Evolutionary conservation across 169 alveolate species (phyloP), one percentile per base, ranked within the genome.

Genomic region (Babesia sp.): DNA sequence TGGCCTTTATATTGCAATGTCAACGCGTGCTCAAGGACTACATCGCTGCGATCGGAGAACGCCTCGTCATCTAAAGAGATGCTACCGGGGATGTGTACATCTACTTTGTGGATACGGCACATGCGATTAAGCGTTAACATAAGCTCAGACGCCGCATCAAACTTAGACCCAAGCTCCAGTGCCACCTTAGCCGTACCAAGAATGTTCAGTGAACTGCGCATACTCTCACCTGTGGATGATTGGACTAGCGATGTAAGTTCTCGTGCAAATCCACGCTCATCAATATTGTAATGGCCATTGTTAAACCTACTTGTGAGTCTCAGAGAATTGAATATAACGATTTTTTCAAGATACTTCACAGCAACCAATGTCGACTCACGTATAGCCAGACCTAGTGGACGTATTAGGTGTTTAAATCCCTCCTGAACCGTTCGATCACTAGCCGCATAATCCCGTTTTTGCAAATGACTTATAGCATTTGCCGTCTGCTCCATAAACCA

Each of bases 401-500:
- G 59, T 14, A 72, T 56, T 22, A 72, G 74, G 74, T 72, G 63
- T 24, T 72, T 72, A 28, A 72, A 72, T 2, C 83, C 73, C 44
- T 72, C 66, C 39, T 72, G 48, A 22, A 72, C 36, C 11, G 68
- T 72, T 39, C 24, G 11, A 11, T 53, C 63, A 39, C 63, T 72
- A 26, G 42, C 42, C 3, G 8, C 67, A 44, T 72, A 60, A 36
- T 60, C 20, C 9, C 24, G 42, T 66, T 72, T 72, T 16, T 72
- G 76, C 33, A 72, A 53, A 48, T 22, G 61, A 44, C 72, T 44
- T 28, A 72, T 34, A 53, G 83, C 51, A 29, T 42, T 16, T 11
- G 83, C 83, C 1, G 74, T 72, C 72, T 61, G 56, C 39, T 72
- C 74, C 83, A 72, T 72, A 66, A 72, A 72, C 83, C 83, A 72